Evolutionary conservation across 2,329 filamentous ascomycete species (phyloP), one percentile per base, ranked within the genome.

Genomic region (Fusarium domesticum): DNA sequence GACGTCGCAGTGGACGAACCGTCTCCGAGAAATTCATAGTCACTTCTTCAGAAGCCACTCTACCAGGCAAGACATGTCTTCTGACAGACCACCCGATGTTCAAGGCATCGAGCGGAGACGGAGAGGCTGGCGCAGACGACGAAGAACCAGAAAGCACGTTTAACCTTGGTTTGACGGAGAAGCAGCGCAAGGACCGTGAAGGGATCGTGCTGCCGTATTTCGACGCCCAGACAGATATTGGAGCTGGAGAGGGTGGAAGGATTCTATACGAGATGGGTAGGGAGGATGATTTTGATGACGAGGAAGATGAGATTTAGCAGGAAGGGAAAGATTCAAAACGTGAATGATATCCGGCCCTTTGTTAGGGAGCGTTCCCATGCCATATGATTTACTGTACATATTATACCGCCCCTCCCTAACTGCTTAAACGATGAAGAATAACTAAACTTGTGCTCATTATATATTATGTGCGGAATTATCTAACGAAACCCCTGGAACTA

Each of bases 231-330:
- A 88, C 83, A 41, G 85, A 85, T 37, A 78, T 83, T 39, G 85
- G 83, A 1, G 78, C 81, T 1, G 91, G 91, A 0, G 89, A 95
- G 59, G 92, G 93, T 5, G 93, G 93, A 0, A 78, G 92, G 48
- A 98, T 98, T 54, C 64, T 98, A 60, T 98, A 98, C 65, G 92
- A 97, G 58, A 95, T 97, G 87, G 92, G 91, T 2, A 80, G 83
- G 51, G 93, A 97, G 70, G 93, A 98, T 67, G 90, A 97, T 64
- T 97, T 96, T 70, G 91, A 96, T 57, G 91, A 95, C 47, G 90
- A 95, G 62, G 90, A 96, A 61, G 91, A 96, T 69, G 91, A 96
- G 69, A 90, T 92, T 54, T 91, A 69, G 50, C 28, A 20, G 11
- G 11, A 17, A 19, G 10, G 10, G 14, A 11, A 12, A 28, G 7